A percentile compares a stretch with the other conserved stretches of the same genome.
Conservation (phyloP, 768 basidiomycete species). For the Daedaleopsis sinensis region DNA sequence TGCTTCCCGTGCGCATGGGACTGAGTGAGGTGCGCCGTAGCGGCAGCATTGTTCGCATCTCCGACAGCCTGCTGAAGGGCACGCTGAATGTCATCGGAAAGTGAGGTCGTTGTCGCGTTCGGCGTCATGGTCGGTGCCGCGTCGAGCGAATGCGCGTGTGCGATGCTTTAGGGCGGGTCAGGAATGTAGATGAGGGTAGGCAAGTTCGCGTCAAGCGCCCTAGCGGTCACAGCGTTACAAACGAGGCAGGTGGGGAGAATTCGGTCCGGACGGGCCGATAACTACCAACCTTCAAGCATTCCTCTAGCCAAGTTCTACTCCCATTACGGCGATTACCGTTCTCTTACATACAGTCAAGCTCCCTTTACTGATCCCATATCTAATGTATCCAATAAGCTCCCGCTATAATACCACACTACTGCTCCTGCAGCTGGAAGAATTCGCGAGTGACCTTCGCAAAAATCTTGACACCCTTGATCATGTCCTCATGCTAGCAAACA, state of each 20-base stretch:
- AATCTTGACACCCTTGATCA: constrained; percentile 51
- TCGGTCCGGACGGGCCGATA: not conserved
- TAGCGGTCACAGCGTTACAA: not conserved
- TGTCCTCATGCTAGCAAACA: constrained; percentile 29
- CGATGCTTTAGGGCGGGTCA: constrained; percentile 43
- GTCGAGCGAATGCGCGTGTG: constrained; percentile 8
- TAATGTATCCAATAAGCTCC: not conserved
- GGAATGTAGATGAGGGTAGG: constrained; percentile 45
- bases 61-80: constrained; percentile 55
- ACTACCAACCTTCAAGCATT: no score
- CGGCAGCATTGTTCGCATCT: constrained; percentile 45
- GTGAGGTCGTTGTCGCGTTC: constrained; percentile 23
- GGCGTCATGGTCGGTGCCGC: constrained; percentile 26
- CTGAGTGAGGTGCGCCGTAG: constrained; percentile 22
- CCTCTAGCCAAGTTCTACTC: no score
- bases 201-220: constrained; percentile 29
- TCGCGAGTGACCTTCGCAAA: constrained; percentile 47
- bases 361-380: not conserved
- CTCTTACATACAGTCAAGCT: not conserved
- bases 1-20: constrained; percentile 7
- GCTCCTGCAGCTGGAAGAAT: constrained; percentile 43
- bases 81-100: constrained; percentile 49
- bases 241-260: not conserved
- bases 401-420: constrained; percentile 4
- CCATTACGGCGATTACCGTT: not conserved